phyloP scores from a whole-genome alignment of 495 filamentous ascomycete genomes.

The Evansstolkia leycettana region DNA sequence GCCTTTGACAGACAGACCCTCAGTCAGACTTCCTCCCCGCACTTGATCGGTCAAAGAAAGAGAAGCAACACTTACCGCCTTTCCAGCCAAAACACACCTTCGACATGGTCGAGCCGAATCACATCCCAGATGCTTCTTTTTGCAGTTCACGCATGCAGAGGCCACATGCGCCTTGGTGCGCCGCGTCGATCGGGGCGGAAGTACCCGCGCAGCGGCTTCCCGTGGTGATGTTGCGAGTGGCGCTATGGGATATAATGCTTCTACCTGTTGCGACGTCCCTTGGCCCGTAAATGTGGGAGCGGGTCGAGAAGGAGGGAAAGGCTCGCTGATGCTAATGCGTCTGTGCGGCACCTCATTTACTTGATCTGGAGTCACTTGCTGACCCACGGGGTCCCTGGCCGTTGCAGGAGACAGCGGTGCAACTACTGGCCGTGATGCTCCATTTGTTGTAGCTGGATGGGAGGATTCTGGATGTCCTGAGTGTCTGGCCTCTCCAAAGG shows the following conservation, averaged over 20 bases:
- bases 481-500: constrained; percentile 41
- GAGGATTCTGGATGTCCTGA: constrained; percentile 32
- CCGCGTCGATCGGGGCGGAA: constrained; percentile 53
- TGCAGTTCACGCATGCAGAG: constrained; percentile 94
- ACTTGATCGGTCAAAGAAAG: constrained; percentile 5
- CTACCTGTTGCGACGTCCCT: constrained; percentile 14
- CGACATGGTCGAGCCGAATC: constrained; percentile 53
- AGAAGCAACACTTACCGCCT: constrained; percentile 41
- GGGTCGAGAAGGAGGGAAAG: constrained; percentile 20
- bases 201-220: constrained; percentile 15
- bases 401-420: constrained; percentile 14
- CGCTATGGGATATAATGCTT: constrained; percentile 9
- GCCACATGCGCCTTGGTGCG: constrained; percentile 93
- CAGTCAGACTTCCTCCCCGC: constrained; percentile 8
- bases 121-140: constrained; percentile 83
- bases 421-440: constrained; percentile 14
- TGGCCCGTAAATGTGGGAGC: constrained; percentile 16
- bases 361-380: too few relatives aligned
- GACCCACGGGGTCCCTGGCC: constrained; percentile 1
- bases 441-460: constrained; percentile 16
- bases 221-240: constrained; percentile 11
- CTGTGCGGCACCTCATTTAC: constrained; percentile 6
- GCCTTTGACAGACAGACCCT: constrained; percentile 46
- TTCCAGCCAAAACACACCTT: constrained; percentile 49
- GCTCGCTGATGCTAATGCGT: constrained; percentile 9